Percentiles rank a stretch among this genome's conserved stretches.
These are phyloP conservation scores for Phytophthora macrochlamydospora DNA, from an alignment of 352 stramenopile genomes.

Conservation along the genomic window DNA sequence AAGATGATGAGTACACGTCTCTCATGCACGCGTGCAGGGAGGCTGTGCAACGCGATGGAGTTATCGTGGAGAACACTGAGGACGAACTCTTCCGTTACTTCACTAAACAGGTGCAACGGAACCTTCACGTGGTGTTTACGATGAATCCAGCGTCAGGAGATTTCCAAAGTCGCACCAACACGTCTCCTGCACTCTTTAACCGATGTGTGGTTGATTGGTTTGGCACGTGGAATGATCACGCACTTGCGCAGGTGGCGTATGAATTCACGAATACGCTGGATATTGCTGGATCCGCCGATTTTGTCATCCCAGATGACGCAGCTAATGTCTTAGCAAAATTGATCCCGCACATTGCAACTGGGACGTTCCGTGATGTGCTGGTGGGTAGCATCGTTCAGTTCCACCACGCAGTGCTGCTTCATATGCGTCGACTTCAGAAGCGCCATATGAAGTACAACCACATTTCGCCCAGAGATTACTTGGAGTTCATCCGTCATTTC, in stretches of 20 bases:
- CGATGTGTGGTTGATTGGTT: constrained; percentile 99
- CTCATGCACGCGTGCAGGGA: constrained; percentile 97
- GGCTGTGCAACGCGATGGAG: constrained; percentile 90
- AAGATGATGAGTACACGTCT: constrained; percentile 98
- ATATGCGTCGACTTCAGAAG: constrained; percentile 88
- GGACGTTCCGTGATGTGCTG: constrained; percentile 78
- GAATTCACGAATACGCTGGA: constrained; percentile 97
- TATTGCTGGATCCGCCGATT: constrained; percentile 90
- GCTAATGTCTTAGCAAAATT: constrained; percentile 56
- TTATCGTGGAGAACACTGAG: constrained; percentile 93
- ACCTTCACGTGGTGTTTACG: constrained; percentile 99
- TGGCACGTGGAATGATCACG: constrained; percentile 98
- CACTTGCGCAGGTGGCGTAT: constrained; percentile 98
- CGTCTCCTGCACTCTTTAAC: constrained; percentile 99
- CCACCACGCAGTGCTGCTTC: constrained; percentile 82
- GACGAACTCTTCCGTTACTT: constrained; percentile 98
- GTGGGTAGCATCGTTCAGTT: constrained; percentile 89
- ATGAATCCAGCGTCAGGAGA: constrained; percentile 99
- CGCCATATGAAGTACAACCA: constrained; percentile 90
- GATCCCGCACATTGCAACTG: constrained; percentile 72
- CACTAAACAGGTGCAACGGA: constrained; percentile 97
- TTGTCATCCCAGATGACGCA: constrained; percentile 53
- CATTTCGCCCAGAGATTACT: constrained; percentile 92
- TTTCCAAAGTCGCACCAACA: constrained; percentile 97
- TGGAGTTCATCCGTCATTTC: constrained; percentile 94